Percentiles rank a stretch among this genome's conserved stretches.
phyloP scores from a whole-genome alignment of 257 asterid genomes.

The Solanum okadae region DNA sequence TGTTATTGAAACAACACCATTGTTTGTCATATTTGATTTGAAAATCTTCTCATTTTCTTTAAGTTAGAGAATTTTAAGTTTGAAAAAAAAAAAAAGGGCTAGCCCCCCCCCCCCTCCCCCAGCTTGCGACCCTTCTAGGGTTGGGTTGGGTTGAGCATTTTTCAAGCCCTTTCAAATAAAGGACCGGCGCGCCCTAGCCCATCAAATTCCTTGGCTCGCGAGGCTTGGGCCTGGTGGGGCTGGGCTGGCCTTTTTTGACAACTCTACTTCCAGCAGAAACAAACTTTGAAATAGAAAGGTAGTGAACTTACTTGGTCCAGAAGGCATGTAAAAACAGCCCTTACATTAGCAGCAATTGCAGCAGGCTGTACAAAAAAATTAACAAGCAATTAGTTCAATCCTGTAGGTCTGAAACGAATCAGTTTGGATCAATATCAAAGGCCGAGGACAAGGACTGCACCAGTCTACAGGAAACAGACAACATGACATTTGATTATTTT shows the following conservation, averaged over 20 bases:
- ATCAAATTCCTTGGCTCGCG: background rate
- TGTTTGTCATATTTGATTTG: background rate
- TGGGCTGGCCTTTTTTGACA: background rate
- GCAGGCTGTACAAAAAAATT: conserved; percentile 62
- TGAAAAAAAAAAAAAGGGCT: no score
- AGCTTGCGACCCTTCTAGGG: background rate
- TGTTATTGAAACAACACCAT: background rate
- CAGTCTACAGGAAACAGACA: background rate
- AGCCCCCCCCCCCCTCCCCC: background rate
- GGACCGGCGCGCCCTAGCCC: no score
- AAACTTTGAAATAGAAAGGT: conserved; percentile 5
- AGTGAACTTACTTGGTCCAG: conserved; percentile 65
- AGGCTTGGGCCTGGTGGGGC: background rate
- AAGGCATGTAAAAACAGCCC: conserved; percentile 89
- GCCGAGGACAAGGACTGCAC: background rate
- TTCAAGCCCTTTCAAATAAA: no score
- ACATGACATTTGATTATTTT: background rate
- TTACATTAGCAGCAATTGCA: conserved; percentile 69
- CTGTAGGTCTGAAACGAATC: background rate
- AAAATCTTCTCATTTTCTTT: background rate
- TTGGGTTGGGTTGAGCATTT: background rate
- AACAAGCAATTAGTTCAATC: conserved; percentile 6
- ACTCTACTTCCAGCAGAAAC: conserved; percentile 6
- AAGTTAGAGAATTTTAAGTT: background rate
- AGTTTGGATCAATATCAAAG: background rate